These are phyloP conservation scores for Lobosporangium transversale DNA, from an alignment of 192 early-diverging fungal species.

Conservation along the genomic window DNA sequence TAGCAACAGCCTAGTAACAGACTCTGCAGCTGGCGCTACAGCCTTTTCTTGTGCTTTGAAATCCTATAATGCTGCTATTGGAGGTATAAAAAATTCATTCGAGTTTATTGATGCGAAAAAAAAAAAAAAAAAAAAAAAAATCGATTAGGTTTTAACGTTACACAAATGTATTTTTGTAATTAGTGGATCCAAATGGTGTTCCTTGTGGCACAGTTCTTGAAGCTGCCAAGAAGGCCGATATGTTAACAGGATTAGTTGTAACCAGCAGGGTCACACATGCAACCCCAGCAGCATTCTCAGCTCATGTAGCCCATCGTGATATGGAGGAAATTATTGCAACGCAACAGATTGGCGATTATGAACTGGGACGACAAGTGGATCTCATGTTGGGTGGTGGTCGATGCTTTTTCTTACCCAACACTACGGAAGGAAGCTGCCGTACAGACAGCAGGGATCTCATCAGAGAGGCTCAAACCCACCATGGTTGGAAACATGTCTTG, in stretches of 20 bases:
- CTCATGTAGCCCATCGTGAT: conserved; percentile 84
- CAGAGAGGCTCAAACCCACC: conserved; percentile 55
- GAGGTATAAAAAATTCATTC: conserved; percentile 62
- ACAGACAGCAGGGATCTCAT: conserved; percentile 77
- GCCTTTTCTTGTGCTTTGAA: conserved; percentile 93
- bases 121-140: no score
- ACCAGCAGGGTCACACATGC: conserved; percentile 97
- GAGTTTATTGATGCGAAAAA: no score
- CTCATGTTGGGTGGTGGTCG: conserved; percentile 92
- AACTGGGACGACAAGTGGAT: conserved; percentile 84
- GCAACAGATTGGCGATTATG: conserved; percentile 91
- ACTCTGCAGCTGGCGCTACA: conserved; percentile 97
- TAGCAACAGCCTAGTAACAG: conserved; percentile 85
- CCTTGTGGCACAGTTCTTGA: conserved; percentile 97
- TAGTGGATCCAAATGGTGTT: conserved; percentile 64
- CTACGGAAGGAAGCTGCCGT: conserved; percentile 75
- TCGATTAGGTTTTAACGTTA: no score
- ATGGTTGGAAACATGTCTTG: conserved; percentile 72
- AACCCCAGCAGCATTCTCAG: conserved; percentile 80
- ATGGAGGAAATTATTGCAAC: conserved; percentile 89
- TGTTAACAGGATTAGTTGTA: conserved; percentile 90
- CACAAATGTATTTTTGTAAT: no score
- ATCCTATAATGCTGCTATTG: conserved; percentile 95
- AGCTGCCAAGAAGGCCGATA: conserved; percentile 84
- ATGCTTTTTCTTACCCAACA: conserved; percentile 88